phyloP scores from a whole-genome alignment of 148 eudicot species.

The Diospyros kaki region DNA sequence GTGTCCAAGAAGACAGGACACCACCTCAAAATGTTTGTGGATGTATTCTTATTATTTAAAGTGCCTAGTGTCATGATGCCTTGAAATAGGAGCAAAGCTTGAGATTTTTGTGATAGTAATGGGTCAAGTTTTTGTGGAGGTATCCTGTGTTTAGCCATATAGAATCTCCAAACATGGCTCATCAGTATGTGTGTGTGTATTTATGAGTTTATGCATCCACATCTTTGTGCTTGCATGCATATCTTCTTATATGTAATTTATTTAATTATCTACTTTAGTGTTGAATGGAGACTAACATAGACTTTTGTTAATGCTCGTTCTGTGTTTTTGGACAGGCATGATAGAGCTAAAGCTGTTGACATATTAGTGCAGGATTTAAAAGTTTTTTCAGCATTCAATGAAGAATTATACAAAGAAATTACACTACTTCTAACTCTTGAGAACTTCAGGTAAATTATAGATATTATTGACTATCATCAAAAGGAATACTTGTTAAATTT shows the following conservation, averaged over 20 bases:
- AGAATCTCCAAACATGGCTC: neutral
- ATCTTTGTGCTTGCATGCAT: neutral
- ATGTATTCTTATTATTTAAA: too few relatives aligned
- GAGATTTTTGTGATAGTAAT: too few relatives aligned
- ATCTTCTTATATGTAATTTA: neutral
- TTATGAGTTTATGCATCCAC: neutral
- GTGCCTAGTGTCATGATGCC: too few relatives aligned
- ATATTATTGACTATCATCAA: neutral
- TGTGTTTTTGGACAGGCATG: slow-evolving; percentile 34
- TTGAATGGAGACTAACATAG: too few relatives aligned
- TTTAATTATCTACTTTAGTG: slow-evolving; percentile 16
- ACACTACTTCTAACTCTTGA: slow-evolving; percentile 68
- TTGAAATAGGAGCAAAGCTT: too few relatives aligned
- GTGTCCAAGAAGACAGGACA: too few relatives aligned
- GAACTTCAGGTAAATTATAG: slow-evolving; percentile 53
- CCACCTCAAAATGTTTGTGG: too few relatives aligned
- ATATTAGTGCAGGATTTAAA: slow-evolving; percentile 83
- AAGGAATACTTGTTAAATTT: neutral
- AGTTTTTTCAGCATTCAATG: slow-evolving; percentile 79
- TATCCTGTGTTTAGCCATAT: neutral
- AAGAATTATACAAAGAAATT: slow-evolving; percentile 79
- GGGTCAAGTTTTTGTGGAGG: neutral
- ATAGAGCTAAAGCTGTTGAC: slow-evolving; percentile 73
- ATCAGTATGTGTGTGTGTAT: neutral
- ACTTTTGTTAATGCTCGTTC: slow-evolving; percentile 40